Base-by-base conservation (phyloP, 2,329 filamentous ascomycete species). In the Botryotinia convoluta region DNA sequence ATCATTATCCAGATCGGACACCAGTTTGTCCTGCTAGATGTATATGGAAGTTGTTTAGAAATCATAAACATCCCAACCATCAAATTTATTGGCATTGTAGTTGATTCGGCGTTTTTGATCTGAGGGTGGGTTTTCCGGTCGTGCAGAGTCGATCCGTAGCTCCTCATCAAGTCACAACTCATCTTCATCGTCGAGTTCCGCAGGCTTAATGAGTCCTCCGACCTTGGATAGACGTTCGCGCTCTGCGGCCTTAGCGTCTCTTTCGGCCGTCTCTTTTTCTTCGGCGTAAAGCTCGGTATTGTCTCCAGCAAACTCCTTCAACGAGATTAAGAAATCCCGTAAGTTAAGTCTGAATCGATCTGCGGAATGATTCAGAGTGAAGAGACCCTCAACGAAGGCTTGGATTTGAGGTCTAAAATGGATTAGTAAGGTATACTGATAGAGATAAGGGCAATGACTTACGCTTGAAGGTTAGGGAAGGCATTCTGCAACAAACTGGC, bases 241-340 rank as follows among this genome's bases (percentile, higher is more conserved):
- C 82, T 99, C 97, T 35, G 94, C 93, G 67, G 92, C 91, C 82
- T 95, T 94, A 64, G 93, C 93, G 78, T 95, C 93, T 77, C 90
- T 90, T 75, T 95, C 92, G 76, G 94, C 94, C 82, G 97, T 92
- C 83, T 99, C 96, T 83, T 97, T 94, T 83, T 99, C 96, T 74
- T 97, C 95, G 6, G 93, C 90, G 83, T 92, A 99, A 16, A 99
- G 87, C 81, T 99, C 96, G 1, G 95, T 90, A 79, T 98, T 98
- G 83, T 99, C 96, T 70, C 93, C 96, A 0, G 94, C 91, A 76
- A 98, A 99, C 83, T 99, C 97, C 84, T 98, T 97, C 78, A 99
- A 87, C 35, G 95, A 97, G 79, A 99, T 97, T 78, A 99, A 85
- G 89, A 99, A 99, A 84, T 99, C 96, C 77, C 96, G 94, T 70